phyloP scores from a whole-genome alignment of 2,329 filamentous ascomycete genomes.

The Trichoderma endophyticum region DNA sequence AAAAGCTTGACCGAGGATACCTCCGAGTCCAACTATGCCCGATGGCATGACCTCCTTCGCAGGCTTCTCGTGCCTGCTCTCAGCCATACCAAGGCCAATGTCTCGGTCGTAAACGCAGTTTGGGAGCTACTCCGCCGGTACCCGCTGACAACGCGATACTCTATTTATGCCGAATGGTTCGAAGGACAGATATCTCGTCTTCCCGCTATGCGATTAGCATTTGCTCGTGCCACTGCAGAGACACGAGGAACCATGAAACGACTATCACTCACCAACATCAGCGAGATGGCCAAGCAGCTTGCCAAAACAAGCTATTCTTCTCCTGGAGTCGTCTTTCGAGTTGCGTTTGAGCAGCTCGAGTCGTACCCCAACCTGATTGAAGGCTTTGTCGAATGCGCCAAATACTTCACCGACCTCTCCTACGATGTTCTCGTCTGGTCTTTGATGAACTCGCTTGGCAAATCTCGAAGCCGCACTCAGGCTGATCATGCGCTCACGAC shows the following conservation, averaged over 20 bases:
- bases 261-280: conserved; percentile 81
- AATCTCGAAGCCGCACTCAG: conserved; percentile 61
- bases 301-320: conserved; percentile 91
- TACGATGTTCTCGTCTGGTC: conserved; percentile 95
- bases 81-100: conserved; percentile 81
- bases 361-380: conserved; percentile 93
- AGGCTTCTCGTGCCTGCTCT: conserved; percentile 83
- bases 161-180: conserved; percentile 92
- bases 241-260: conserved; percentile 86
- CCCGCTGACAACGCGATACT: conserved; percentile 72
- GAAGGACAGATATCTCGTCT: conserved; percentile 72
- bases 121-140: conserved; percentile 80
- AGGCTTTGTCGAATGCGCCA: conserved; percentile 88
- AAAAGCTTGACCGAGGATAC: conserved; percentile 68
- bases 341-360: conserved; percentile 86
- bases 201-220: conserved; percentile 74
- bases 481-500: conserved; percentile 67
- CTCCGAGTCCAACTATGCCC: conserved; percentile 65
- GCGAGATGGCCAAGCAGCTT: conserved; percentile 79
- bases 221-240: conserved; percentile 71
- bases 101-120: conserved; percentile 78
- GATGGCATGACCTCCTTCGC: conserved; percentile 83
- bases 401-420: conserved; percentile 87
- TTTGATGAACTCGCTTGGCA: conserved; percentile 70
- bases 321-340: conserved; percentile 86